These are phyloP conservation scores for Aspergillus steynii DNA, from an alignment of 495 filamentous ascomycete species.

Conservation along the genomic window DNA sequence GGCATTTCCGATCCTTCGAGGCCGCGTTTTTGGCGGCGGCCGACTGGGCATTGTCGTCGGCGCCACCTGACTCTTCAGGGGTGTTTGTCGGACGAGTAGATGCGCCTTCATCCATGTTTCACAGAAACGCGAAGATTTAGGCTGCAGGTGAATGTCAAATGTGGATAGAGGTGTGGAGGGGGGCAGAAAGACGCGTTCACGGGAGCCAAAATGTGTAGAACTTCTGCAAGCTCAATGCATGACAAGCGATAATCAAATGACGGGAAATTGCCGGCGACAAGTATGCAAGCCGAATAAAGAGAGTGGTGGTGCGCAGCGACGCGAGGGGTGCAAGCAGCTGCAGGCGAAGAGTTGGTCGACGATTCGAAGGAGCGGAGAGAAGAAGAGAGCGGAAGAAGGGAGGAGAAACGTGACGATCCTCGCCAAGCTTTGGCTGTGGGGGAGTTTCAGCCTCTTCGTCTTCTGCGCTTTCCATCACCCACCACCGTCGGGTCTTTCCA, in stretches of 20 bases:
- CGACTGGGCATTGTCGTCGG: slow-evolving; percentile 37
- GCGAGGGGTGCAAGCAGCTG: slow-evolving; percentile 9
- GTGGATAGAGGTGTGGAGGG: neutral
- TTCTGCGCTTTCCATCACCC: neutral
- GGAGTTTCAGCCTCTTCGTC: slow-evolving; percentile 9
- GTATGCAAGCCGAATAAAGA: slow-evolving; percentile 3
- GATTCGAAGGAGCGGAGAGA: slow-evolving; percentile 9
- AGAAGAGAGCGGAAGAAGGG: slow-evolving; percentile 11
- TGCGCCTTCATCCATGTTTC: slow-evolving; percentile 28
- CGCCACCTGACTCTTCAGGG: slow-evolving; percentile 53
- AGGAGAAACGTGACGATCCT: slow-evolving; percentile 23
- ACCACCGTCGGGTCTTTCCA: too few species aligned
- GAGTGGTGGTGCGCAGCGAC: slow-evolving; percentile 1
- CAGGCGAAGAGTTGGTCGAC: slow-evolving; percentile 1
- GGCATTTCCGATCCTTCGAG: slow-evolving; percentile 79
- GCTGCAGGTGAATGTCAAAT: slow-evolving; percentile 6
- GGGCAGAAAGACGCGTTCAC: slow-evolving; percentile 18
- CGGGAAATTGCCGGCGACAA: neutral
- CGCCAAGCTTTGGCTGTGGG: slow-evolving; percentile 26
- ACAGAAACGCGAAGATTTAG: slow-evolving; percentile 18
- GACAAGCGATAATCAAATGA: slow-evolving; percentile 12
- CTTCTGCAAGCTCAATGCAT: slow-evolving; percentile 24
- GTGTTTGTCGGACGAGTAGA: slow-evolving; percentile 29
- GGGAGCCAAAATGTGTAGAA: slow-evolving; percentile 9
- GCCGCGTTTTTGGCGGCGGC: slow-evolving; percentile 39